Evolutionary conservation across 1,139 yeast species (phyloP).

Genomic region (Lipomyces yarrowii): DNA sequence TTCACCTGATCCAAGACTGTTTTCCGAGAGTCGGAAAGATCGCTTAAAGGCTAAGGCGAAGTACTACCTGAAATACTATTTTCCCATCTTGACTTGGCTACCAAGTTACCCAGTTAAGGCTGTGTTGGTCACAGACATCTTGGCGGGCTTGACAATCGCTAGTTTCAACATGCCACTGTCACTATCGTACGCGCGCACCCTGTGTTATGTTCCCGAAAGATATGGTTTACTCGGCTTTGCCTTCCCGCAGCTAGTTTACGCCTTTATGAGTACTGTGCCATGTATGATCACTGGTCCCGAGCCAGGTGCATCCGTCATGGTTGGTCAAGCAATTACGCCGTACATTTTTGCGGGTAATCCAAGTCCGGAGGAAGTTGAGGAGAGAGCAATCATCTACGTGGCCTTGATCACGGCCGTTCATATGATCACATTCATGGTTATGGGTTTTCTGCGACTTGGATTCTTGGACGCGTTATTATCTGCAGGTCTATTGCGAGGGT

Average conservation of each 20-base stretch:
- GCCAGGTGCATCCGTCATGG: conserved; percentile 86
- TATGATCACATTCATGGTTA: conserved; percentile 72
- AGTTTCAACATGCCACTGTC: conserved; percentile 91
- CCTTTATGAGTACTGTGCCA: conserved; percentile 87
- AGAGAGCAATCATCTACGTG: conserved; percentile 63
- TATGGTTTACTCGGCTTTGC: conserved; percentile 84
- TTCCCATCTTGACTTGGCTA: conserved; percentile 83
- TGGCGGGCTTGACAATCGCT: conserved; percentile 87
- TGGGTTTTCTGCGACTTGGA: conserved; percentile 84
- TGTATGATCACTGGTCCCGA: conserved; percentile 98
- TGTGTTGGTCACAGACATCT: conserved; percentile 65
- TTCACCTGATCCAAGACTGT: conserved; percentile 23
- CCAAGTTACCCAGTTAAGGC: conserved; percentile 57
- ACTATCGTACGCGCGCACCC: conserved; percentile 83
- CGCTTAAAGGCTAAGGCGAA: conserved; percentile 26
- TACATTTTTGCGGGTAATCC: conserved; percentile 36
- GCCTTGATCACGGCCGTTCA: conserved; percentile 75
- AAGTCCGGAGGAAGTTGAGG: conserved; percentile 38
- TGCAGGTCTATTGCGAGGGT: conserved; percentile 81
- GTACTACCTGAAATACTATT: conserved; percentile 53
- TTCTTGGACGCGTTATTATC: conserved; percentile 85
- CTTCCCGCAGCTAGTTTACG: conserved; percentile 79
- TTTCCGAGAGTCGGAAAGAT: conserved; percentile 27
- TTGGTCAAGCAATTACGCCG: conserved; percentile 85
- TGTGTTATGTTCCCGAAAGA: conserved; percentile 88